Base-by-base conservation (phyloP, 2,329 filamentous ascomycete species). In the Orbilia blumenaviensis region DNA sequence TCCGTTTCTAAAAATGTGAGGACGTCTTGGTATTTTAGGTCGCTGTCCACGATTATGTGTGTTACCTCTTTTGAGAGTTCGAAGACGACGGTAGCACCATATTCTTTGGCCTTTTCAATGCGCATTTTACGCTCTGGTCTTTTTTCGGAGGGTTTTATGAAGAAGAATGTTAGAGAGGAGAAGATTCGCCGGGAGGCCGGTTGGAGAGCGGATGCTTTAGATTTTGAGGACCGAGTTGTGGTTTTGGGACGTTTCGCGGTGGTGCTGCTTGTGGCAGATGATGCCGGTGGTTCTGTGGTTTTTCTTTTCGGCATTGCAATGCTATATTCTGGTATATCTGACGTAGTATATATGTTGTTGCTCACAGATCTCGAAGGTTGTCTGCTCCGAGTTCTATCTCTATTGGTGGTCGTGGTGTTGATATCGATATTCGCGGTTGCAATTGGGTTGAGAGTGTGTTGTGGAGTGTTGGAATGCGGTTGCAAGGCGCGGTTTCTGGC, bases 31-130 rank as follows among this genome's bases (percentile, higher is more conserved):
- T 89, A 94, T 0, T 84, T 84, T 58, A 95, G 83, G 0, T 83
- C 83, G 78, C 89, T 90, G 81, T 97, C 94, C 1, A 93, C 90
- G 72, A 98, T 86, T 56, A 96, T 84, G 83, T 97, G 92, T 0
- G 91, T 96, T 14, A 95, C 87, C 21, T 83, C 7, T 0, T 23
- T 10, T 0, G 32, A 27, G 12, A 90, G 88, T 0, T 85, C 83
- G 60, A 86, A 86, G 27, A 88, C 87, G 89, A 93, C 95, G 0
- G 82, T 84, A 0, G 91, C 94, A 46, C 94, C 94, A 81, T 89
- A 89, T 80, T 93, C 89, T 61, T 88, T 86, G 0, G 91, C 90
- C 81, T 90, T 93, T 29, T 87, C 87, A 62, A 97, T 96, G 2
- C 92, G 89, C 71, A 89, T 83, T 66, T 88, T 88, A 41, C 94